Base-by-base conservation (phyloP, 2,329 filamentous ascomycete species). In the Aspergillus pseudoglaucus region DNA sequence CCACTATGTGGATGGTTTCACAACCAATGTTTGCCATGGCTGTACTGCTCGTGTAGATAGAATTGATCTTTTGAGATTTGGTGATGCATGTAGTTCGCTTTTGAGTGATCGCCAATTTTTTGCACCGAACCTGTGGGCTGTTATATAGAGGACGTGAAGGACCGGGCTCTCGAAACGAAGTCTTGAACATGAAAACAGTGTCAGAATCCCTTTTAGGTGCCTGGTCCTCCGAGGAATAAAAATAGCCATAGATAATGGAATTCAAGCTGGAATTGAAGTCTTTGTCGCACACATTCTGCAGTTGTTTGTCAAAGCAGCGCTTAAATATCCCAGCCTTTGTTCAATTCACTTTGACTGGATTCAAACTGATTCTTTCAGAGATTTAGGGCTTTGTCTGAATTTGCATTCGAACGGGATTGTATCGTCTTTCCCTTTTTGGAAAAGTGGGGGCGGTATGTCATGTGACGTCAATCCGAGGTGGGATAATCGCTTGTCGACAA, bases 1-100 rank as follows among this genome's bases (percentile, higher is more conserved):
- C 49, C 42, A 51, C 7, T 8, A 50, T 48, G 37, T 8, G 10
- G 8, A 18, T 22, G 15, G 10, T 18, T 39, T 35, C 14, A 10
- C 15, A 10, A 17, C 14, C 6, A 17, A 22, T 20, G 37, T 12
- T 39, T 12, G 3, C 17, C 37, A 39, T 39, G 37, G 17, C 17
- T 17, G 5, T 39, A 20, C 10, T 1, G 37, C 20, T 4, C 25
- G 10, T 5, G n/a, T 9, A 8, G 6, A 37, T 7, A 17, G 6
- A 9, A 17, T 37, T 18, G 33, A 18, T n/a, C 6, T 8, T 15
- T 17, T 37, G n/a, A 17, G 17, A 18, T 7, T 37, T 18, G n/a
- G n/a, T 37, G 33, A 4, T 7, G n/a, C 8, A 17, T 15, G n/a
- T 37, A n/a, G 33, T 37, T 37, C 6, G 33, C 6, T 17, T 37